Conservation (phyloP, 2,329 filamentous ascomycete genomes). For the Trichoderma sp. region DNA sequence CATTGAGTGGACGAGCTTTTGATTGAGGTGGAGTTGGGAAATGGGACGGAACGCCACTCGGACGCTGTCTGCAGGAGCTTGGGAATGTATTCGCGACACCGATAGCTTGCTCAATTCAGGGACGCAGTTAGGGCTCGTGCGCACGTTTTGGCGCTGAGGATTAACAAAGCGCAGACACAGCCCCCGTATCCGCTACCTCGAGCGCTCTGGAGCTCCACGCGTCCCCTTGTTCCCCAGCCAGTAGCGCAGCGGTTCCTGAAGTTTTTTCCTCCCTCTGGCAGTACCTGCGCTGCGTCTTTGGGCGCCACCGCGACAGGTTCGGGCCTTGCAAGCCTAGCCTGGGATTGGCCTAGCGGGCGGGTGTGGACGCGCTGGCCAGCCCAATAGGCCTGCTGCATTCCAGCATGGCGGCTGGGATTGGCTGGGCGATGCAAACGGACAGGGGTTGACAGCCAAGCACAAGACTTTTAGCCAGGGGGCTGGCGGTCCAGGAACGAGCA, state of each 20-base stretch:
- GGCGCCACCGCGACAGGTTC: conserved; percentile 15
- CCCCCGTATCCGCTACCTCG: conserved; percentile 21
- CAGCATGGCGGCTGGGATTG: conserved; percentile 20
- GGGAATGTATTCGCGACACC: conserved; percentile 13
- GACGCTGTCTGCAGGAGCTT: conserved; percentile 16
- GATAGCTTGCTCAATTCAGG: conserved; percentile 10
- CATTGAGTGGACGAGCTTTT: conserved; percentile 23
- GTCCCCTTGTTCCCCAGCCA: conserved; percentile 13
- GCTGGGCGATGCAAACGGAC: conserved; percentile 2
- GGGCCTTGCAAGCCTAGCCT: conserved; percentile 15
- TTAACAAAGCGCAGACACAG: conserved; percentile 1
- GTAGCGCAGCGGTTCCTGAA: conserved; percentile 19
- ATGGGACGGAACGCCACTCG: conserved; percentile 20
- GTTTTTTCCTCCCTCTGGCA: conserved; percentile 1
- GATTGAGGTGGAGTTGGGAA: conserved; percentile 24
- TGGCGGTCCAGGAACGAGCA: conserved; percentile 14
- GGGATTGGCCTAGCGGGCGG: conserved; percentile 1
- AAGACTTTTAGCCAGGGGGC: conserved; percentile 6
- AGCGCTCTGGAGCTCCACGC: conserved; percentile 1
- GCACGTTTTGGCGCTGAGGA: neutral
- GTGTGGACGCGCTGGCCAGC: conserved; percentile 10
- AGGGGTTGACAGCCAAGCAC: neutral
- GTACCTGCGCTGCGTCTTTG: neutral
- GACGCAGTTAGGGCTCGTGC: conserved; percentile 14
- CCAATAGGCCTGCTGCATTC: conserved; percentile 24